Percentiles rank a stretch among this genome's conserved stretches.
These are phyloP conservation scores for Emiliania huxleyi DNA, from an alignment of 78 protist species.

Conservation along the genomic window DNA sequence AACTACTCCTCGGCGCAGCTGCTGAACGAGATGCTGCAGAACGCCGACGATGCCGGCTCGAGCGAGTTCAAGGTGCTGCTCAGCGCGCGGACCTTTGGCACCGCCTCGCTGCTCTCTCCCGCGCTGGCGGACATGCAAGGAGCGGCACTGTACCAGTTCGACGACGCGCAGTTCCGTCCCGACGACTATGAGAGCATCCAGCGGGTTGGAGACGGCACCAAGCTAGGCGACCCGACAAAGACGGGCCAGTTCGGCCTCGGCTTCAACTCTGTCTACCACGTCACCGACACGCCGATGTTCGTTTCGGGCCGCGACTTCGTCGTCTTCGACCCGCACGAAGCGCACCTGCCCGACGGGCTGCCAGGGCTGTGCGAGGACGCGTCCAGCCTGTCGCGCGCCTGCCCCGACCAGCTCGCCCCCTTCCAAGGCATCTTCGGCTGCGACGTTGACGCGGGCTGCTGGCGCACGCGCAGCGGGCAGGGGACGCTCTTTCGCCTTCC, in stretches of 20 bases:
- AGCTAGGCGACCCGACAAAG: not conserved
- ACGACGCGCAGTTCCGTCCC: not conserved
- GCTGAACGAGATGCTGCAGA: conserved; percentile 70
- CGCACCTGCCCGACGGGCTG: conserved; percentile 13
- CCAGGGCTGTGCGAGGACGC: not conserved
- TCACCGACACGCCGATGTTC: conserved; percentile 43
- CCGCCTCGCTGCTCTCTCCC: not conserved
- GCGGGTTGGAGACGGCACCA: not conserved
- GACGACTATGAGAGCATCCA: not conserved
- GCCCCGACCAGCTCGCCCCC: conserved; percentile 20
- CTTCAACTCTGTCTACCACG: conserved; percentile 56
- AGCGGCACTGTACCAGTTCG: conserved; percentile 8
- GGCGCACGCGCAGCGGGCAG: too few species aligned
- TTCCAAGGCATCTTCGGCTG: conserved; percentile 19
- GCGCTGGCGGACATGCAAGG: conserved; percentile 19
- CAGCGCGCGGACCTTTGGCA: conserved; percentile 14
- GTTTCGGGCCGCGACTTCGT: not conserved
- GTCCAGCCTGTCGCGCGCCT: not conserved
- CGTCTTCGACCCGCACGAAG: conserved; percentile 26
- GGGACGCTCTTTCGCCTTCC: conserved; percentile 34
- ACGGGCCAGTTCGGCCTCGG: conserved; percentile 69
- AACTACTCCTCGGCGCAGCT: not conserved
- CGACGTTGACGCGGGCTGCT: not conserved
- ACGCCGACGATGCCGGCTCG: conserved; percentile 77
- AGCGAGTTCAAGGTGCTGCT: conserved; percentile 36